phyloP scores from a whole-genome alignment of 345 rosid species.

The Microthlaspi erraticum region DNA sequence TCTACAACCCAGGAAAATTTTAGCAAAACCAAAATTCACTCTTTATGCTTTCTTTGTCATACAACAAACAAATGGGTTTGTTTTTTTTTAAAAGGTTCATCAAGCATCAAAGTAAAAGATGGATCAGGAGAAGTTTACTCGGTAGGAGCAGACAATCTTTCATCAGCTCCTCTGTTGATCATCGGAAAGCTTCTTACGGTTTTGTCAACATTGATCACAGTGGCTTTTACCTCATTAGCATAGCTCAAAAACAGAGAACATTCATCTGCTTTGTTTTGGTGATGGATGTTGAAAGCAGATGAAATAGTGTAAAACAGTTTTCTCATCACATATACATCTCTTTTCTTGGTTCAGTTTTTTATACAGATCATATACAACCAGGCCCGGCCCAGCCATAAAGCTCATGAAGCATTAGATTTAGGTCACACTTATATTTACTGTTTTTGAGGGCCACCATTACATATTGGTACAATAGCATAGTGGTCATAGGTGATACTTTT shows the following conservation, averaged over 20 bases:
- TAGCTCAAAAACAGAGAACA: slow-evolving; percentile 16
- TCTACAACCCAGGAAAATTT: background rate
- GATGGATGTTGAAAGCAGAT: slow-evolving; percentile 8
- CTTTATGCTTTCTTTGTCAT: background rate
- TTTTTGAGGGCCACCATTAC: too few relatives aligned
- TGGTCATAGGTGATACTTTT: too few relatives aligned
- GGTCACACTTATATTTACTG: too few relatives aligned
- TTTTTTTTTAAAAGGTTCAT: slow-evolving; percentile 57
- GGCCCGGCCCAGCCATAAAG: too few relatives aligned
- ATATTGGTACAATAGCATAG: too few relatives aligned
- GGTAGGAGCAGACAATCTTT: slow-evolving; percentile 57
- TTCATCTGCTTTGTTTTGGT: slow-evolving; percentile 6
- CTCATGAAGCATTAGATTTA: too few relatives aligned
- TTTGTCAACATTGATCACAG: slow-evolving; percentile 43
- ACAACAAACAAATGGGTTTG: background rate
- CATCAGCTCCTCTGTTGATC: slow-evolving; percentile 43
- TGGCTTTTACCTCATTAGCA: slow-evolving; percentile 46
- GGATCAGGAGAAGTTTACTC: slow-evolving; percentile 52
- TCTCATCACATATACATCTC: slow-evolving; percentile 1
- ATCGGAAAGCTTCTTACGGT: slow-evolving; percentile 39
- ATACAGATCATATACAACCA: slow-evolving; percentile 29
- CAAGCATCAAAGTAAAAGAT: slow-evolving; percentile 72
- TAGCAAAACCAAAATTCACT: background rate
- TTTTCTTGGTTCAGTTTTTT: slow-evolving; percentile 24
- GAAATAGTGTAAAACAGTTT: background rate